Base-by-base conservation (phyloP, 768 basidiomycete species). In the Mycena galopus region DNA sequence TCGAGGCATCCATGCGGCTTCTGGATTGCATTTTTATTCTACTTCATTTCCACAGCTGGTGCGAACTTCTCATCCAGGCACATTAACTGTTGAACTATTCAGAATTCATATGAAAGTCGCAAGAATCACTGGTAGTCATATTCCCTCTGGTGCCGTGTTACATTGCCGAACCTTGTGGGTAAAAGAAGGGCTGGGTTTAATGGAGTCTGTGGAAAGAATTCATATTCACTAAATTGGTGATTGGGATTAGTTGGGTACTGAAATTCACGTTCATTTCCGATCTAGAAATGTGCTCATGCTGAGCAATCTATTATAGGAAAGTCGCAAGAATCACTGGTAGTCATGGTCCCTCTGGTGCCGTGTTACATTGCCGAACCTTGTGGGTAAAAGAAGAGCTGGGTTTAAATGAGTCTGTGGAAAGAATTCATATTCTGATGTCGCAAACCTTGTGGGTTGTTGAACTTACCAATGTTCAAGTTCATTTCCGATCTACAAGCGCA, bases 281-380 rank as follows among this genome's bases (percentile, higher is more conserved):
- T 29, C 51, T 53, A 53, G 27, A 53, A 53, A 53, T 27, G 27
- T 27, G 6, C 51, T 53, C 25, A 51, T 51, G 50, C 50, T 51
- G 50, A 23, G 6, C 50, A 53, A 53, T 53, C 51, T 53, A 53
- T 27, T 29, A 53, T 53, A 29, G 25, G 56, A 57, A 32, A 32
- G 56, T 57, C 32, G 32, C 56, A 57, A 57, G 56, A 57, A 57
- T 57, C 56, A 57, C 32, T 32, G 32, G 56, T 57, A 57, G 56
- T 57, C 30, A 57, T 57, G 56, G 32, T 57, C 56, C 32, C 30
- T 57, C 32, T 57, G 56, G 56, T 57, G 56, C 56, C 32, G 56
- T 57, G 56, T 57, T 57, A 30, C 56, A 57, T 57, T 23, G 53
- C n/a, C n/a, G n/a, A 57, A 57, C 55, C 55, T 57, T 57, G 55